Percentiles rank a stretch among this genome's conserved stretches.
Conservation (phyloP, 2,329 filamentous ascomycete genomes). For the Exutisphaerella laricina region DNA sequence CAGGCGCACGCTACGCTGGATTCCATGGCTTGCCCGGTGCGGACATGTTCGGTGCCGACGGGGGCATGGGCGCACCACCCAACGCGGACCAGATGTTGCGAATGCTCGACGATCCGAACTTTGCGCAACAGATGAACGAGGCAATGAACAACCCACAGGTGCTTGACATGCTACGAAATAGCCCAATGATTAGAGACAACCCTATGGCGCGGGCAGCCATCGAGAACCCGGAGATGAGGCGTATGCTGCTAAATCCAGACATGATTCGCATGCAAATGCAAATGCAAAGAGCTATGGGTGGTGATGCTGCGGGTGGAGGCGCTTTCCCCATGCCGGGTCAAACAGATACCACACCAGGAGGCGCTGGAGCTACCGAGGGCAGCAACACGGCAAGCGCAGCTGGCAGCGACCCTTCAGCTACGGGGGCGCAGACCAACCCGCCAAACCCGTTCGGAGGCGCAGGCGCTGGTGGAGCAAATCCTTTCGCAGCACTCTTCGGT, state of each 20-base stretch:
- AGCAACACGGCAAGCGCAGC: not conserved
- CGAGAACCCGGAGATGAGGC: conserved; percentile 78
- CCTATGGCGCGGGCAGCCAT: conserved; percentile 84
- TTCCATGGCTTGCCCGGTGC: conserved; percentile 82
- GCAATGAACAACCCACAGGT: conserved; percentile 93
- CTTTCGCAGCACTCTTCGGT: conserved; percentile 56
- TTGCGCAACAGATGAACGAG: conserved; percentile 84
- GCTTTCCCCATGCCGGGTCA: conserved; percentile 86
- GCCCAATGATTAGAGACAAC: conserved; percentile 74
- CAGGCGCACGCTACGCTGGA: conserved; percentile 88
- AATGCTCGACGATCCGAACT: conserved; percentile 83
- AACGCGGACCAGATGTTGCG: conserved; percentile 73
- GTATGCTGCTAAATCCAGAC: conserved; percentile 89
- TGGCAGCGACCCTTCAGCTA: conserved; percentile 5
- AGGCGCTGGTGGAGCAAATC: conserved; percentile 42
- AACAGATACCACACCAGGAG: conserved; percentile 63
- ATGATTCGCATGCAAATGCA: conserved; percentile 75
- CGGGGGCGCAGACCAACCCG: conserved; percentile 29
- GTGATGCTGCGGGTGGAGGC: conserved; percentile 45
- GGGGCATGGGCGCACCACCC: conserved; percentile 86
- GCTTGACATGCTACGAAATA: conserved; percentile 68
- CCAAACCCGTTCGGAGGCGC: conserved; percentile 15
- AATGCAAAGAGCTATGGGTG: conserved; percentile 64
- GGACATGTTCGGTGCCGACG: conserved; percentile 88
- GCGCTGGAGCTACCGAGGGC: conserved; percentile 33